Base-by-base conservation (phyloP, 768 basidiomycete genomes). In the Macrocybe gigantea region DNA sequence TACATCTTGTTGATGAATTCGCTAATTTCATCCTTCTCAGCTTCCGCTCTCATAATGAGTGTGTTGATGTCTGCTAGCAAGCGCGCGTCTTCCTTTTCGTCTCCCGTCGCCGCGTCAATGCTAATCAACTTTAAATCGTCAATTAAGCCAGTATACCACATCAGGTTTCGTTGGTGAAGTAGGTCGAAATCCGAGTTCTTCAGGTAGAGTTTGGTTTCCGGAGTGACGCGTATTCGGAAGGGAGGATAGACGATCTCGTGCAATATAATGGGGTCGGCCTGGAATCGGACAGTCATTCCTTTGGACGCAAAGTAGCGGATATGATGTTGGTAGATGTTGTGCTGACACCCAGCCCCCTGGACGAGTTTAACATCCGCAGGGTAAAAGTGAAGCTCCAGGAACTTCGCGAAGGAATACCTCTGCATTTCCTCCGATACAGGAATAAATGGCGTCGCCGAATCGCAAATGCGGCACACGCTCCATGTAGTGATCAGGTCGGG, bases 341-440 rank as follows among this genome's bases (percentile, higher is more conserved):
- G 96, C 48, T 86, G 79, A 60, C 96, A 98, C 3, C 85, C 85
- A 32, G 92, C 90, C 7, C 88, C 91, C 56, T 83, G 85, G n/a
- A 91, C 82, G 41, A 91, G 72, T 57, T 82, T 77, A 58, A 93
- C 83, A 53, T 90, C 82, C 33, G 91, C 81, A 31, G 93, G 93
- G 65, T 98, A 96, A 65, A 97, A 97, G 60, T 93, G 88, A 29
- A 95, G 80, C 61, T 99, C 95, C 30, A 99, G 77, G 64, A 95
- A 98, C 57, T 96, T 94, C 33, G 88, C 91, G 62, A 97, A 95
- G 5, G 94, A 97, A 61, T 95, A 93, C 48, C 85, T 73, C 58
- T 91, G 88, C 76, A 94, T 93, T 62, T 95, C 93, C 56, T 90
- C 85, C 1, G 91, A 91, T 35, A 92, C 82, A 5, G 84, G 85